Evolutionary conservation across 345 rosid species (phyloP).

Genomic region (Erucastrum elatum): DNA sequence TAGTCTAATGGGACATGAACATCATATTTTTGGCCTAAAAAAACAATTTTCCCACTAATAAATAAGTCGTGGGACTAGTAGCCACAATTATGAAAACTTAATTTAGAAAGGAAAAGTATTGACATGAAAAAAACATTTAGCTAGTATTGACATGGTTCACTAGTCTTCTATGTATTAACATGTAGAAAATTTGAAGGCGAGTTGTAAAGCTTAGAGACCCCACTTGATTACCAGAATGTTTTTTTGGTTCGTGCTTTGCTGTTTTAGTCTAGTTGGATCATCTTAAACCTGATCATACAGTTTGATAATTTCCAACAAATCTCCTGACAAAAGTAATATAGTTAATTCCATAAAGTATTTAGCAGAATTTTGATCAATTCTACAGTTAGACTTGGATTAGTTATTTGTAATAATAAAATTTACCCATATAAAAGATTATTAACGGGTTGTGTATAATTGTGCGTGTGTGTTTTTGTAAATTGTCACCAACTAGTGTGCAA

Average conservation of each 20-base stretch:
- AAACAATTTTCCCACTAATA: too few species aligned
- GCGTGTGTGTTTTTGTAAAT: not conserved
- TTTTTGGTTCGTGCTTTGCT: not conserved
- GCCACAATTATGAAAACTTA: too few species aligned
- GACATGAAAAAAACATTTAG: too few species aligned
- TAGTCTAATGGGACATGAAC: too few species aligned
- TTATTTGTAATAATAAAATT: not conserved
- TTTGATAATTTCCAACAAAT: not conserved
- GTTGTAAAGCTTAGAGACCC: not conserved
- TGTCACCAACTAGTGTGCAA: conserved; percentile 5
- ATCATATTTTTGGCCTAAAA: too few species aligned
- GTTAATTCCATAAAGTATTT: not conserved
- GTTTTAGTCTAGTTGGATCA: not conserved
- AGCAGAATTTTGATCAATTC: not conserved
- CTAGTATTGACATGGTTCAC: not conserved
- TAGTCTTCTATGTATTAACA: not conserved
- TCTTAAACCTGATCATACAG: not conserved
- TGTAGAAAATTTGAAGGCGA: not conserved
- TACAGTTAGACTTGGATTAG: not conserved
- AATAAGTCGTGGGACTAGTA: too few species aligned
- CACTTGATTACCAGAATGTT: not conserved
- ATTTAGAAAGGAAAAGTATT: too few species aligned
- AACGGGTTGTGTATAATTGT: not conserved
- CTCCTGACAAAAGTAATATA: not conserved
- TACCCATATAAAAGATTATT: not conserved